phyloP scores from a whole-genome alignment of 2,329 filamentous ascomycete genomes.

The Emmonsia crescens region DNA sequence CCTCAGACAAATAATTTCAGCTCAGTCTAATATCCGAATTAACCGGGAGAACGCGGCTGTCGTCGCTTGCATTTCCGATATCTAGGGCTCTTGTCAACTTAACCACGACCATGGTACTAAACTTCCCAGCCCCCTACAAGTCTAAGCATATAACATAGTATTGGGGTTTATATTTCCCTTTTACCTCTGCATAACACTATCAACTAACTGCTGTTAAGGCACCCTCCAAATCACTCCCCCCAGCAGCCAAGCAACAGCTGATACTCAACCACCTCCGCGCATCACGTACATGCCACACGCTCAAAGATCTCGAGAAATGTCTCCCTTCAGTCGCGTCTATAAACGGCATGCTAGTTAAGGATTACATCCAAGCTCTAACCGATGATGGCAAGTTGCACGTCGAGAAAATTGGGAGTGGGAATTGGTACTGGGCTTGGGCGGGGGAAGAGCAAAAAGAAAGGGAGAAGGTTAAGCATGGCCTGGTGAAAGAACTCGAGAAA shows the following conservation, averaged over 20 bases:
- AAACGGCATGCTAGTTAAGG: conserved; percentile 56
- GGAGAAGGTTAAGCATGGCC: conserved; percentile 21
- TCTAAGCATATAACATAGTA: background rate
- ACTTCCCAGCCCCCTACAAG: background rate
- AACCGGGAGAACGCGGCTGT: background rate
- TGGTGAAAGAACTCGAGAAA: conserved; percentile 26
- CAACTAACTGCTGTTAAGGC: conserved; percentile 4
- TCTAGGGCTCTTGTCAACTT: background rate
- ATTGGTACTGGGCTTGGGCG: conserved; percentile 61
- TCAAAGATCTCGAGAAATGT: conserved; percentile 58
- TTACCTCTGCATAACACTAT: background rate
- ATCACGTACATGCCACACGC: conserved; percentile 50
- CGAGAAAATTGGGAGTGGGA: conserved; percentile 60
- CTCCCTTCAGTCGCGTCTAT: conserved; percentile 52
- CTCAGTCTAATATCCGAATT: background rate
- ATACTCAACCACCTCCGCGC: conserved; percentile 51
- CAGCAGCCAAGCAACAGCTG: conserved; percentile 46
- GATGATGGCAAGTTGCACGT: conserved; percentile 53
- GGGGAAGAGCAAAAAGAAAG: conserved; percentile 41
- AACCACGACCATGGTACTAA: background rate
- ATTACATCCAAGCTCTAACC: conserved; percentile 51
- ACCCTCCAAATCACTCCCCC: conserved; percentile 45
- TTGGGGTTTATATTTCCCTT: background rate
- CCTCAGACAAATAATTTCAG: too few relatives aligned
- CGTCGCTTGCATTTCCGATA: background rate